Percentiles rank a stretch among this genome's conserved stretches.
These are phyloP conservation scores for Linnemannia hyalina DNA, from an alignment of 192 early-diverging fungal genomes.

Conservation along the genomic window DNA sequence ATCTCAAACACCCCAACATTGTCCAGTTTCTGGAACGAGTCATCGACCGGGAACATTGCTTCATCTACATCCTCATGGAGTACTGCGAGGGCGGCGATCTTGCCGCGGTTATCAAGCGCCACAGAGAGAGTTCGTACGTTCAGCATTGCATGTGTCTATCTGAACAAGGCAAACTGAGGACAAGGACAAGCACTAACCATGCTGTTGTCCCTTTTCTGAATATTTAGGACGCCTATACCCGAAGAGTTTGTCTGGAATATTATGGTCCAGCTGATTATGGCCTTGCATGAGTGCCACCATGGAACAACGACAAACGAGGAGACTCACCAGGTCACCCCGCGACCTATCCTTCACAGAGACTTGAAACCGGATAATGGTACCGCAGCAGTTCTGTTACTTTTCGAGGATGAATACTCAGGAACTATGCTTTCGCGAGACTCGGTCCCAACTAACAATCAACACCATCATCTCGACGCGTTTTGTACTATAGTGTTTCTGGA, in stretches of 20 bases:
- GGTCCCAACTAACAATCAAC: not conserved
- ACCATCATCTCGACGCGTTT: not conserved
- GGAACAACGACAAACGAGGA: slow-evolving; percentile 51
- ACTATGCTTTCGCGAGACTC: not conserved
- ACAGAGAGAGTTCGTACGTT: slow-evolving; percentile 66
- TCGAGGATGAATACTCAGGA: not conserved
- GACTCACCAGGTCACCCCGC: slow-evolving; percentile 31
- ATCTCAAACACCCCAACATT: slow-evolving; percentile 80
- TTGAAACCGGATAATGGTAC: slow-evolving; percentile 82
- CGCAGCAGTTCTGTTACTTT: not conserved
- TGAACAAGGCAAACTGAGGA: not conserved
- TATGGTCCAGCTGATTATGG: slow-evolving; percentile 73
- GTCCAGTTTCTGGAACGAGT: slow-evolving; percentile 79
- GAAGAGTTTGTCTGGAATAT: slow-evolving; percentile 79
- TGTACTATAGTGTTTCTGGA: slow-evolving; percentile 74
- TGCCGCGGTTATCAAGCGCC: slow-evolving; percentile 72
- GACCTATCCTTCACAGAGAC: slow-evolving; percentile 77
- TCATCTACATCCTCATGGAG: slow-evolving; percentile 87
- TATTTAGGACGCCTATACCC: slow-evolving; percentile 62
- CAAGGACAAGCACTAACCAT: not conserved
- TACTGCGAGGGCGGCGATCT: slow-evolving; percentile 84
- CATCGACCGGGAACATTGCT: slow-evolving; percentile 72
- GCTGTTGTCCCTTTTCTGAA: not conserved
- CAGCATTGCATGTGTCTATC: no score
- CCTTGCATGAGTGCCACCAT: slow-evolving; percentile 79